A percentile compares a stretch with the other conserved stretches of the same genome.
Conservation (phyloP, 139 green algal species). For the Picochlorum sp. region DNA sequence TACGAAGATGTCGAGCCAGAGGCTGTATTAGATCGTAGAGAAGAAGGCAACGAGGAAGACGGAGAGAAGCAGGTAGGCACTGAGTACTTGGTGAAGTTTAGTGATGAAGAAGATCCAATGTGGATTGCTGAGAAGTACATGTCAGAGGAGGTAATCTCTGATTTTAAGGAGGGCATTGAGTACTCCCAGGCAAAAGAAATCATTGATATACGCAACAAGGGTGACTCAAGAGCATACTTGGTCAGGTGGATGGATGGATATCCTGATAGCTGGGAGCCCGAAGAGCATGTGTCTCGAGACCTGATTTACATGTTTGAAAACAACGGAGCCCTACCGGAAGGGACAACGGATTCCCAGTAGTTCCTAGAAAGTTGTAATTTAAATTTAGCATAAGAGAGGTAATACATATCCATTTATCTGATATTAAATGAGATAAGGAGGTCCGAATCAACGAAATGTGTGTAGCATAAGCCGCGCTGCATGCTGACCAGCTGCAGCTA, state of each 20-base stretch:
- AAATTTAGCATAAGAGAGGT: background rate
- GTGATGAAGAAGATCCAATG: slow-evolving; percentile 31
- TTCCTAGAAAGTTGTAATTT: background rate
- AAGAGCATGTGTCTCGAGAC: slow-evolving; percentile 54
- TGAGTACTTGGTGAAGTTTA: slow-evolving; percentile 63
- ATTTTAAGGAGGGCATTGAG: slow-evolving; percentile 61
- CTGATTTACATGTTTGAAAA: slow-evolving; percentile 47
- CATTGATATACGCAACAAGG: slow-evolving; percentile 31
- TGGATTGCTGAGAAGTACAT: slow-evolving; percentile 53
- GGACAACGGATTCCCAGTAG: background rate
- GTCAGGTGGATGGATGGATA: slow-evolving; percentile 61
- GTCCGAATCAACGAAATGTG: too few relatives aligned
- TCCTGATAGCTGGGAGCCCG: slow-evolving; percentile 61
- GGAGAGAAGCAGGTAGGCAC: background rate
- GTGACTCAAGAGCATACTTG: slow-evolving; percentile 59
- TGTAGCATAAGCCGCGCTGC: too few relatives aligned
- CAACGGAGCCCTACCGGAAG: background rate
- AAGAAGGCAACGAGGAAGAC: slow-evolving; percentile 8
- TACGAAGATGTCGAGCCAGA: slow-evolving; percentile 66
- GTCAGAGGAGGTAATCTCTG: slow-evolving; percentile 55
- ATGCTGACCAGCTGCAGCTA: too few relatives aligned
- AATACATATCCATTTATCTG: too few relatives aligned
- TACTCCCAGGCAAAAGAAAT: slow-evolving; percentile 41
- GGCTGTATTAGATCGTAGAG: slow-evolving; percentile 36
- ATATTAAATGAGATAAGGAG: too few relatives aligned